Evolutionary conservation across 2,329 filamentous ascomycete species (phyloP).

Genomic region (Phialophora macrospora): DNA sequence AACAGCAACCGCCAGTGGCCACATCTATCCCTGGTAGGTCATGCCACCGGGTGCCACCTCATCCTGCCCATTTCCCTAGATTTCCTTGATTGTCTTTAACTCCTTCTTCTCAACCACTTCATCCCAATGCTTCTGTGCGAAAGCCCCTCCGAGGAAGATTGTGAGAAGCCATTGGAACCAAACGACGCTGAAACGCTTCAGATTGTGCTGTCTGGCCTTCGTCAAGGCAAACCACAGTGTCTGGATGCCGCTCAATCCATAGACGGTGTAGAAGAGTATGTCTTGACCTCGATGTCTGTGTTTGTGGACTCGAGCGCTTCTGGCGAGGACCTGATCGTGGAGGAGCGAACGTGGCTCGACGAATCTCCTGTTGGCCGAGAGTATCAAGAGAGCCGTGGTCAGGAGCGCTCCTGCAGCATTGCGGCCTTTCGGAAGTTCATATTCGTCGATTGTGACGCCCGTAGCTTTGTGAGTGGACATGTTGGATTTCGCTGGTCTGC

Average conservation of each 20-base stretch:
- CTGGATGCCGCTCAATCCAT: constrained; percentile 25
- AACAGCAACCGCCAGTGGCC: too few species aligned
- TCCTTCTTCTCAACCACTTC: constrained; percentile 33
- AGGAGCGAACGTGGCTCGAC: constrained; percentile 33
- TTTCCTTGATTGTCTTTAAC: constrained; percentile 31
- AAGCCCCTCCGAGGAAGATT: constrained; percentile 27
- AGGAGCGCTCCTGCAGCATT: constrained; percentile 25
- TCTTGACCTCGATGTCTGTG: constrained; percentile 31
- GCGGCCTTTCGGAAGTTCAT: constrained; percentile 26
- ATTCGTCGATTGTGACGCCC: constrained; percentile 33
- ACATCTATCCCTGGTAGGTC: background rate
- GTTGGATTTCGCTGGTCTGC: constrained; percentile 10
- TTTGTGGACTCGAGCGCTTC: constrained; percentile 22
- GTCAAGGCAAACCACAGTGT: constrained; percentile 27
- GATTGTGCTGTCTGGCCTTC: constrained; percentile 30
- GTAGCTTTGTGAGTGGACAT: constrained; percentile 34
- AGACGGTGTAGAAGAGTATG: constrained; percentile 30
- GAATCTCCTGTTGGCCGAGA: constrained; percentile 32
- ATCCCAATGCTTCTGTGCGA: constrained; percentile 25
- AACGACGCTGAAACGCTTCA: constrained; percentile 27
- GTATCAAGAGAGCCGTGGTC: constrained; percentile 24
- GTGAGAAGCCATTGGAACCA: constrained; percentile 34
- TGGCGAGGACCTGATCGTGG: constrained; percentile 32
- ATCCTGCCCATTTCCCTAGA: constrained; percentile 8
- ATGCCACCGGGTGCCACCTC: too few species aligned